These are phyloP conservation scores for Globisporangium middletonii DNA, from an alignment of 352 stramenopile species.

Conservation along the genomic window DNA sequence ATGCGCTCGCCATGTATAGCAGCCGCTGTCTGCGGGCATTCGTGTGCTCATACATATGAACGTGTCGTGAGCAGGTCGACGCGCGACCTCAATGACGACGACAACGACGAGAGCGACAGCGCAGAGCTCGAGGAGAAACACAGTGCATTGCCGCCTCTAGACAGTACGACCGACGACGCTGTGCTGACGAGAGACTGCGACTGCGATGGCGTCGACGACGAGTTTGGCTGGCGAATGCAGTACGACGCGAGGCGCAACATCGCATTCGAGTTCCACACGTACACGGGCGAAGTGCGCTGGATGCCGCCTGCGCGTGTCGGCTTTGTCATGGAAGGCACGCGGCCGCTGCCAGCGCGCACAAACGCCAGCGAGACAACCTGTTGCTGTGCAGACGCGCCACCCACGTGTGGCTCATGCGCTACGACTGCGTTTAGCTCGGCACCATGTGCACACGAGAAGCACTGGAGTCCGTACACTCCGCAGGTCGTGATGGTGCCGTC, in stretches of 20 bases:
- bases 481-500: slow-evolving; percentile 58
- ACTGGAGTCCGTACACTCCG: slow-evolving; percentile 41
- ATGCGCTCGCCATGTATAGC: no score
- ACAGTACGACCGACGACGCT: neutral
- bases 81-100: no score
- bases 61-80: no score
- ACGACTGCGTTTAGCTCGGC: slow-evolving; percentile 1
- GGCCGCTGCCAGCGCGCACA: slow-evolving; percentile 20
- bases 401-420: neutral
- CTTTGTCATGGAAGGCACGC: slow-evolving; percentile 46
- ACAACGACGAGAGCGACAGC: no score
- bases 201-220: slow-evolving; percentile 5
- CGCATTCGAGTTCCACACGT: slow-evolving; percentile 55
- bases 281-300: slow-evolving; percentile 76
- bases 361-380: neutral
- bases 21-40: no score
- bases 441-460: slow-evolving; percentile 13
- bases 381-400: no score
- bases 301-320: slow-evolving; percentile 34
- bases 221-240: slow-evolving; percentile 54
- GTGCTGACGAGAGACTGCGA: no score
- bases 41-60: no score
- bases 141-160: neutral
- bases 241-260: slow-evolving; percentile 44
- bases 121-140: neutral